phyloP scores from a whole-genome alignment of 495 filamentous ascomycete species.

The Talaromyces thailandensis region DNA sequence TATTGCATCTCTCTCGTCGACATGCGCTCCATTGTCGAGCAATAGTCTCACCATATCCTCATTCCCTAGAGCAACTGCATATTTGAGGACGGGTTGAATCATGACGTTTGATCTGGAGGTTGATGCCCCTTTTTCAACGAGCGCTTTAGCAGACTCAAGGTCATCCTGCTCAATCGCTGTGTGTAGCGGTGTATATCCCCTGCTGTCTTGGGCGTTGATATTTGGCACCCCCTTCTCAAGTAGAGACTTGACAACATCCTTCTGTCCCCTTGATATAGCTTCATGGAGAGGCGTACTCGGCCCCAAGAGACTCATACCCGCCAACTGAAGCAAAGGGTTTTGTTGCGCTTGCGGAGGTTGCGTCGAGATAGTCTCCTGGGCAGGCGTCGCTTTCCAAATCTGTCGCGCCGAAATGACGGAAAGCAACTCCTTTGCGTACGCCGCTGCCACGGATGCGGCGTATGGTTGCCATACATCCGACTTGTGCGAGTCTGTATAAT shows the following conservation, averaged over 20 bases:
- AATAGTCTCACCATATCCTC: slow-evolving; percentile 14
- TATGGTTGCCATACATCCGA: slow-evolving; percentile 6
- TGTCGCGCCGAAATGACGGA: slow-evolving; percentile 8
- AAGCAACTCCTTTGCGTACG: slow-evolving; percentile 24
- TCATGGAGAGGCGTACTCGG: slow-evolving; percentile 3
- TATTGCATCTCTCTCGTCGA: slow-evolving; percentile 3
- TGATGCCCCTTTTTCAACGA: background rate
- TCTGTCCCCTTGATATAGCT: background rate
- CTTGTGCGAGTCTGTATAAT: slow-evolving; percentile 30
- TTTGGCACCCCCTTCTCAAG: background rate
- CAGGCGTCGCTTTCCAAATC: slow-evolving; percentile 4
- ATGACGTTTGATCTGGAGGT: background rate
- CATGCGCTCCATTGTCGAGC: slow-evolving; percentile 4
- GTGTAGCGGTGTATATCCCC: background rate
- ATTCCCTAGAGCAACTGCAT: slow-evolving; percentile 15
- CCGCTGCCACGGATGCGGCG: slow-evolving; percentile 18
- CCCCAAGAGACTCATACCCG: background rate
- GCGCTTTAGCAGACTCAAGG: background rate
- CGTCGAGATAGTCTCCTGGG: background rate
- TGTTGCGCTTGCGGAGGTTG: background rate
- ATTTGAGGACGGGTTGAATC: background rate
- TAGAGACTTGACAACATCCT: background rate
- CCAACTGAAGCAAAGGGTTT: background rate
- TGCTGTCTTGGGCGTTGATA: background rate
- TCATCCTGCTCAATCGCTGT: background rate